These are phyloP conservation scores for Clonostachys byssicola DNA, from an alignment of 2,329 filamentous ascomycete species.

Conservation along the genomic window DNA sequence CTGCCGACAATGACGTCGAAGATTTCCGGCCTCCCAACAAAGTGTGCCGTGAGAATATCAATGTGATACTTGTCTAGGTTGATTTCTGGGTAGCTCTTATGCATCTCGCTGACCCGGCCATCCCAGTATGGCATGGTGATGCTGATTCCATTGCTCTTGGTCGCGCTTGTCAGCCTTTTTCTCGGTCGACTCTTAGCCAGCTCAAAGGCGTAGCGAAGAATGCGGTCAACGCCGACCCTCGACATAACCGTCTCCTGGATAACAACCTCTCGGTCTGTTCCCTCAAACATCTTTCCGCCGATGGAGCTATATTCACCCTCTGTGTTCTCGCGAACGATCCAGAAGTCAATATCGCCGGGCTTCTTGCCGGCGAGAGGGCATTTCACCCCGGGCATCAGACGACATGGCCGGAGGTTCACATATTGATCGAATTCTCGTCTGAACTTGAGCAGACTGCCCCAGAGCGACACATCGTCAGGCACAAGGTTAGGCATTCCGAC, in stretches of 20 bases:
- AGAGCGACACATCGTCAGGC: slow-evolving; percentile 64
- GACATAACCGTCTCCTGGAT: slow-evolving; percentile 64
- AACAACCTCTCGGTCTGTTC: slow-evolving; percentile 54
- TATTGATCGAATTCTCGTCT: slow-evolving; percentile 66
- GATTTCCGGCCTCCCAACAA: slow-evolving; percentile 54
- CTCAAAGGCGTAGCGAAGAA: slow-evolving; percentile 62
- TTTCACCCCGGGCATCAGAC: slow-evolving; percentile 54
- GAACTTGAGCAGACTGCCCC: slow-evolving; percentile 64
- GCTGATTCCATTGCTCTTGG: slow-evolving; percentile 63
- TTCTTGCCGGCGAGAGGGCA: slow-evolving; percentile 49
- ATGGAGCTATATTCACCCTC: slow-evolving; percentile 66
- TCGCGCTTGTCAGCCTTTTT: slow-evolving; percentile 61
- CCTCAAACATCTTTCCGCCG: slow-evolving; percentile 56
- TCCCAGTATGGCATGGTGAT: slow-evolving; percentile 70
- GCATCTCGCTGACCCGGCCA: slow-evolving; percentile 49
- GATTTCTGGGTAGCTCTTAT: slow-evolving; percentile 53
- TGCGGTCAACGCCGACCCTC: slow-evolving; percentile 52
- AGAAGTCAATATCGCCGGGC: slow-evolving; percentile 60
- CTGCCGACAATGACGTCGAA: slow-evolving; percentile 62
- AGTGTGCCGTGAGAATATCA: slow-evolving; percentile 61
- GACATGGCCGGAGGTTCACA: slow-evolving; percentile 62
- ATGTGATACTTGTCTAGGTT: slow-evolving; percentile 62
- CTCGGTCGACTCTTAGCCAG: slow-evolving; percentile 51
- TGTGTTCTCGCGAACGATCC: slow-evolving; percentile 63
- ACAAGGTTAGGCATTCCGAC: slow-evolving; percentile 53